Conservation (phyloP, 805 yeast species). For the Yamadazyma sp. region DNA sequence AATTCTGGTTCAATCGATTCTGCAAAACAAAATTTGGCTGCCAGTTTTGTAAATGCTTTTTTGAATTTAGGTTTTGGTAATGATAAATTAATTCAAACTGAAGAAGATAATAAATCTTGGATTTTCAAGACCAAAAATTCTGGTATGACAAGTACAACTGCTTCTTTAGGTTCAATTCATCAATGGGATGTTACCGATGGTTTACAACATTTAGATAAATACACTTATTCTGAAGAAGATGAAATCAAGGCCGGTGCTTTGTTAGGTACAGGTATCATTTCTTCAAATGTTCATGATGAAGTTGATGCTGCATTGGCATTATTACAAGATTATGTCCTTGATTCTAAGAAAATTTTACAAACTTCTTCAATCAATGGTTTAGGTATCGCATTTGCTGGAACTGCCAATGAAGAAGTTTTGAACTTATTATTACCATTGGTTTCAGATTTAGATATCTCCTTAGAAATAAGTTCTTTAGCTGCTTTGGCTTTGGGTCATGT, state of each 20-base stretch:
- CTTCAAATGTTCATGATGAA: conserved; percentile 92
- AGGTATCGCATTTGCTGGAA: conserved; percentile 94
- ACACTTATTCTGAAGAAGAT: conserved; percentile 77
- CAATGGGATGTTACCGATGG: conserved; percentile 93
- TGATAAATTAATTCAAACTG: conserved; percentile 76
- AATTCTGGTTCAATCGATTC: conserved; percentile 66
- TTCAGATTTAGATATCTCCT: conserved; percentile 66
- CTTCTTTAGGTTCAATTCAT: conserved; percentile 83
- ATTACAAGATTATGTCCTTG: conserved; percentile 77
- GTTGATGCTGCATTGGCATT: conserved; percentile 88
- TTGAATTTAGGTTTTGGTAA: conserved; percentile 87
- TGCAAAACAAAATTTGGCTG: conserved; percentile 92
- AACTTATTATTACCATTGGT: conserved; percentile 78
- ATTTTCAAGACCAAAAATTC: conserved; percentile 87
- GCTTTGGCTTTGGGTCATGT: conserved; percentile 92
- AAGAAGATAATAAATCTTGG: conserved; percentile 73
- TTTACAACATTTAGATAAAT: conserved; percentile 84
- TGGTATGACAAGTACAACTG: conserved; percentile 90
- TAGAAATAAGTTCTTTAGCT: conserved; percentile 82
- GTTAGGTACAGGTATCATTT: conserved; percentile 89
- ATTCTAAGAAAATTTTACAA: conserved; percentile 59
- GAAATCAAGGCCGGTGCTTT: conserved; percentile 95
- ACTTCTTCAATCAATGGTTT: conserved; percentile 86
- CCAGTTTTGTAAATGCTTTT: conserved; percentile 90
- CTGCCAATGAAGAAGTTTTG: conserved; percentile 79